Percentiles rank a stretch among this genome's conserved stretches.
Conservation (phyloP, 2,329 filamentous ascomycete genomes). For the Fusarium citri region DNA sequence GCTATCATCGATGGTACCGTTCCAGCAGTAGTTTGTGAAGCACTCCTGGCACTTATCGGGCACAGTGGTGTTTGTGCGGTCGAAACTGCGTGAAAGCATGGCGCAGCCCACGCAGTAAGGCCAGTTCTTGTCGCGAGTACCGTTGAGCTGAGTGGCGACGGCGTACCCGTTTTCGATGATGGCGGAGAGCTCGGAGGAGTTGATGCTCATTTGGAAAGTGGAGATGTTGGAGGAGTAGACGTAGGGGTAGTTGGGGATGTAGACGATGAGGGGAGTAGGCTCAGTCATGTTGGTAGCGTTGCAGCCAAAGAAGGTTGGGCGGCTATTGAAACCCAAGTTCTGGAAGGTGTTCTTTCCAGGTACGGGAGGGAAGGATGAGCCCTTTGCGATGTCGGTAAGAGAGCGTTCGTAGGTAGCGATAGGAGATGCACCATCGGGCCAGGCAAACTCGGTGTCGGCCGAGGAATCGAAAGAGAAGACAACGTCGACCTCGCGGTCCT, state of each 20-base stretch:
- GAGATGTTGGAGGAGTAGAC: slow-evolving; percentile 80
- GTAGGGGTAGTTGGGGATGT: slow-evolving; percentile 84
- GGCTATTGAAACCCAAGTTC: slow-evolving; percentile 67
- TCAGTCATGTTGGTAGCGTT: slow-evolving; percentile 66
- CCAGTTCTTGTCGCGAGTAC: slow-evolving; percentile 80
- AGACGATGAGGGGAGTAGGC: slow-evolving; percentile 79
- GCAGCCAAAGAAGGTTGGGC: slow-evolving; percentile 74
- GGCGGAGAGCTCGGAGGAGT: slow-evolving; percentile 73
- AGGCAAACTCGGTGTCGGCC: slow-evolving; percentile 68
- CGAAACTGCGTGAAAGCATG: slow-evolving; percentile 79
- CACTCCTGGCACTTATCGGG: slow-evolving; percentile 80
- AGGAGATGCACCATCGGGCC: slow-evolving; percentile 71
- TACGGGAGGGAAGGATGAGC: slow-evolving; percentile 68
- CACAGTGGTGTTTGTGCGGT: slow-evolving; percentile 74
- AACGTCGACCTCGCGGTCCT: slow-evolving; percentile 66
- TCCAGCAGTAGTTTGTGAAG: slow-evolving; percentile 91
- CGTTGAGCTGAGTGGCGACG: slow-evolving; percentile 84
- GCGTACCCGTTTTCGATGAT: slow-evolving; percentile 91
- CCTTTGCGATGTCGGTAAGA: slow-evolving; percentile 59
- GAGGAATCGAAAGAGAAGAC: slow-evolving; percentile 74
- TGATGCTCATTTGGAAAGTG: slow-evolving; percentile 78
- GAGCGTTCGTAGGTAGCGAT: slow-evolving; percentile 68
- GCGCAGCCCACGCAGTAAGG: slow-evolving; percentile 88
- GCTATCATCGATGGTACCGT: slow-evolving; percentile 70
- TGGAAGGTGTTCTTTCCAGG: slow-evolving; percentile 68